These are phyloP conservation scores for Podaxis pistillaris DNA, from an alignment of 768 basidiomycete species.

Conservation along the genomic window DNA sequence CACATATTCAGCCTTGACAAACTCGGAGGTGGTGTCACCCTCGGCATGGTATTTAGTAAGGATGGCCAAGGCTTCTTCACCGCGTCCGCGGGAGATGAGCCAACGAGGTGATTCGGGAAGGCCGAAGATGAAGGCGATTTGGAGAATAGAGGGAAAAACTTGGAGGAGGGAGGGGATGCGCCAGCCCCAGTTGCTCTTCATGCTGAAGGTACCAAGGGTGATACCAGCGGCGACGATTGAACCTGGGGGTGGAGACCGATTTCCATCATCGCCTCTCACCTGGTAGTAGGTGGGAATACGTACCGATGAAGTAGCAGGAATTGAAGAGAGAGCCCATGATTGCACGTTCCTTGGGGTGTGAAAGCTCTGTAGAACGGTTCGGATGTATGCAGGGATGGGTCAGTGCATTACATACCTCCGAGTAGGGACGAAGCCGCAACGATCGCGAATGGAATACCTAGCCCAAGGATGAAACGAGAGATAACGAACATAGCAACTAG, in stretches of 20 bases:
- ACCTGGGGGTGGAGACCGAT: slow-evolving; percentile 28
- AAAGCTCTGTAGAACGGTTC: slow-evolving; percentile 40
- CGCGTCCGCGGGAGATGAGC: slow-evolving; percentile 57
- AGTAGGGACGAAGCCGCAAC: slow-evolving; percentile 67
- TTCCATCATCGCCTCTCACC: background rate
- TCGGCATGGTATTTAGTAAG: slow-evolving; percentile 62
- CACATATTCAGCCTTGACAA: slow-evolving; percentile 56
- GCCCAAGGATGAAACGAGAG: slow-evolving; percentile 53
- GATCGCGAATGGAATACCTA: slow-evolving; percentile 61
- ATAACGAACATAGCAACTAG: slow-evolving; percentile 60
- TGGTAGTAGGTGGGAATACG: background rate
- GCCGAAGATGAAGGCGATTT: slow-evolving; percentile 54
- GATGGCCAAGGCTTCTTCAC: slow-evolving; percentile 44
- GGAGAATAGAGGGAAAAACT: slow-evolving; percentile 49
- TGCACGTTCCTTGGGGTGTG: slow-evolving; percentile 69
- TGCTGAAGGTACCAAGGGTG: slow-evolving; percentile 64
- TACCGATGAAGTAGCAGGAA: slow-evolving; percentile 59
- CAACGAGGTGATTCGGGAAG: slow-evolving; percentile 67
- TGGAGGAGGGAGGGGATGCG: slow-evolving; percentile 68
- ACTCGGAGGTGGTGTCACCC: slow-evolving; percentile 49
- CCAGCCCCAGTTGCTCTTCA: slow-evolving; percentile 62
- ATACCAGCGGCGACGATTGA: slow-evolving; percentile 58
- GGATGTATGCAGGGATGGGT: background rate
- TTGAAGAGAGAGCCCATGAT: slow-evolving; percentile 64
- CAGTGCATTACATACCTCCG: slow-evolving; percentile 33